Evolutionary conservation across 495 filamentous ascomycete species (phyloP), one percentile per base, ranked within the genome.

Genomic region (Achaetomiella virescens): DNA sequence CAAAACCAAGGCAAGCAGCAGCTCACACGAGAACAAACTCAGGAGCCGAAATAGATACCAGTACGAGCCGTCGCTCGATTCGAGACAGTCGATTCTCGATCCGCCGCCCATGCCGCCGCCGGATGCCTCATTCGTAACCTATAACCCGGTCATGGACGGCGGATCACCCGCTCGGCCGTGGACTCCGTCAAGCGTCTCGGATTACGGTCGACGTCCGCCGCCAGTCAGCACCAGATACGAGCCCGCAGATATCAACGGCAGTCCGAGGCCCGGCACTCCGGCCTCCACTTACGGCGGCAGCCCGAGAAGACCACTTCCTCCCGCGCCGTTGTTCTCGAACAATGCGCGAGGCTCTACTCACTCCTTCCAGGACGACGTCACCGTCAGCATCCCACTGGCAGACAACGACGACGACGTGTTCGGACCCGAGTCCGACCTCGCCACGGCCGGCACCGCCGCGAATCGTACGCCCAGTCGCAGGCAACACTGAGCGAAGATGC

Each of bases 251-350:
- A 67, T 97, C 49, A 93, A 97, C 65, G 93, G 93, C 8, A 89
- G 81, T 37, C 91, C 93, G 9, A 75, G 93, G 57, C 93, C 93
- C 12, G 93, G 93, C 2, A 96, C 92, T 2, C 89, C 93, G 9
- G 87, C 90, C 4, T 89, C 88, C 36, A 79, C 82, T 62, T 97
- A 96, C 64, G 87, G 90, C 35, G 87, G 90, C 10, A 91, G 88
- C 59, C 88, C 90, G 8, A 80, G 88, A 45, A 78, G 89, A 56
- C 91, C 91, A n/a, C 71, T 97, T n/a, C 93, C 91, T 14, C 89
- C 89, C 2, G 90, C 91, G 27, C 93, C 92, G 6, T 72, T 92
- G n/a, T 97, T 95, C 62, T 78, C 84, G 4, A 74, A 12, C 2
- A 43, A 41, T 0, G 63, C 61, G 11, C 61, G 67, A 18, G 58